phyloP scores from a whole-genome alignment of 2,329 filamentous ascomycete genomes.

The Phyllosticta citribraziliensis region DNA sequence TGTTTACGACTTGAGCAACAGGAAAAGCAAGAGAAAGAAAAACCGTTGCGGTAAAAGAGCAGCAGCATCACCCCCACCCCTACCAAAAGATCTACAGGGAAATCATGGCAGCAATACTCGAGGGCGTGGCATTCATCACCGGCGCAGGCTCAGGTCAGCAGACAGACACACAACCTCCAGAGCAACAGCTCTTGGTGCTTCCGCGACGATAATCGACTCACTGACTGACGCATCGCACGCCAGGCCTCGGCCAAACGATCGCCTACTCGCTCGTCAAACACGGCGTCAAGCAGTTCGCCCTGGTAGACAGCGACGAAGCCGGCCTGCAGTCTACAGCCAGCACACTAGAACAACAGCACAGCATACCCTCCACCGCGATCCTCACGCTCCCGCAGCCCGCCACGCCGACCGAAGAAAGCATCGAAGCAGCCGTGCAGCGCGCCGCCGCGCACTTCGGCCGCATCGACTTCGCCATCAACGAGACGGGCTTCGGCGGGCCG shows the following conservation, averaged over 20 bases:
- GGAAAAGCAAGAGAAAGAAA: too few relatives aligned
- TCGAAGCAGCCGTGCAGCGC: constrained; percentile 31
- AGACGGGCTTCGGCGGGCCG: constrained; percentile 42
- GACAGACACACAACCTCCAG: not conserved
- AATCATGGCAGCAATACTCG: constrained; percentile 31
- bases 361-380: not conserved
- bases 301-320: constrained; percentile 12
- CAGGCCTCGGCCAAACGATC: constrained; percentile 41
- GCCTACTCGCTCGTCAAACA: constrained; percentile 26
- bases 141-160: constrained; percentile 37
- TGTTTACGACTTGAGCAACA: too few relatives aligned
- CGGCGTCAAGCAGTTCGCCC: constrained; percentile 1
- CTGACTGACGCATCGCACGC: not conserved
- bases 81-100: not conserved
- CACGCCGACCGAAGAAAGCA: constrained; percentile 21
- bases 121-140: constrained; percentile 40
- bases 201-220: constrained; percentile 15
- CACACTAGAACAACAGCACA: constrained; percentile 10
- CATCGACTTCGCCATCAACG: constrained; percentile 48
- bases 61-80: not conserved
- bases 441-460: constrained; percentile 34
- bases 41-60: too few relatives aligned
- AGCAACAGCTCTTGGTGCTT: not conserved
- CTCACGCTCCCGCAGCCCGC: constrained; percentile 9
- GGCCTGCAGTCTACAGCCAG: constrained; percentile 15